These are phyloP conservation scores for Garcia nutans DNA, from an alignment of 345 rosid species.

Conservation along the genomic window DNA sequence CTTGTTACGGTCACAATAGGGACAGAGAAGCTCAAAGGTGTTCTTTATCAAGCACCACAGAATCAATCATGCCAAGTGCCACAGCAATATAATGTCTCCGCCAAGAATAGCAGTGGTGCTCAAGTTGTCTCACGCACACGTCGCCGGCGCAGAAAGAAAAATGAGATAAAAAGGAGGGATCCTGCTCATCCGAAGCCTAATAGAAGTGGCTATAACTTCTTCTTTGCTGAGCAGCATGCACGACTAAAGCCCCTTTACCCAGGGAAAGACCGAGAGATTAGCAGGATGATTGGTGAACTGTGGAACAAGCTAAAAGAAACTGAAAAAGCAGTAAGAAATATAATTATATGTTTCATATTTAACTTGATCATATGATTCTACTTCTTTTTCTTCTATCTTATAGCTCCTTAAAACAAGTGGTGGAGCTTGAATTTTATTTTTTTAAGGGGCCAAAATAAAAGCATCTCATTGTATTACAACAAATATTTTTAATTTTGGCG, in stretches of 20 bases:
- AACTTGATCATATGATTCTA: neutral
- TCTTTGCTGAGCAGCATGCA: constrained; percentile 92
- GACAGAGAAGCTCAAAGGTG: constrained; percentile 75
- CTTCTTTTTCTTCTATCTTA: neutral
- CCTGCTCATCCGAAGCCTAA: constrained; percentile 95
- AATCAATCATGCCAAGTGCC: constrained; percentile 34
- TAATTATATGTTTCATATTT: neutral
- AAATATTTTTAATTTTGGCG: too few species aligned
- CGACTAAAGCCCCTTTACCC: constrained; percentile 89
- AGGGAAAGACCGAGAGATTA: constrained; percentile 91
- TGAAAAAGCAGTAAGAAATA: constrained; percentile 54
- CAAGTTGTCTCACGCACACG: constrained; percentile 42
- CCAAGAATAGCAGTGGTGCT: constrained; percentile 28
- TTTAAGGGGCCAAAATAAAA: too few species aligned
- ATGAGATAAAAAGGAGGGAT: constrained; percentile 85
- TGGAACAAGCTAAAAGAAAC: constrained; percentile 76
- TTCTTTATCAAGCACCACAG: constrained; percentile 62
- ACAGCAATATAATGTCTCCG: constrained; percentile 27
- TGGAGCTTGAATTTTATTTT: too few species aligned
- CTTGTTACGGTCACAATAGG: constrained; percentile 81
- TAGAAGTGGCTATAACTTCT: constrained; percentile 93
- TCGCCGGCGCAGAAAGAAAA: constrained; percentile 81
- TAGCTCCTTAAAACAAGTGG: neutral
- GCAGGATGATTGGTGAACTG: constrained; percentile 88
- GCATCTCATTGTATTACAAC: too few species aligned